Evolutionary conservation across 2,329 filamentous ascomycete genomes (phyloP).

Genomic region (Cladosporium cucumerinum): DNA sequence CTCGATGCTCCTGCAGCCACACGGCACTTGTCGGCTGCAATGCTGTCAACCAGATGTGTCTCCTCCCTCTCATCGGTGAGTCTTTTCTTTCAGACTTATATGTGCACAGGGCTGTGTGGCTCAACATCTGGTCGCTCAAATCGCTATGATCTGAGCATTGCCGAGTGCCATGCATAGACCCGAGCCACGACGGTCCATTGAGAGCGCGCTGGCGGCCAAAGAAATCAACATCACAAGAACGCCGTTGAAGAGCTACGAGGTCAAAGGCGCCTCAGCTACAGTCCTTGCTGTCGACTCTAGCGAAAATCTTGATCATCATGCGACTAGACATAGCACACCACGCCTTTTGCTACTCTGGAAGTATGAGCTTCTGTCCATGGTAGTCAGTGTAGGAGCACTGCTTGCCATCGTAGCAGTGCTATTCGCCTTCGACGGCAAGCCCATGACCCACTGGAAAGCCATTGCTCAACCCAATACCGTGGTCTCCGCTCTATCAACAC

Average conservation of each 20-base stretch:
- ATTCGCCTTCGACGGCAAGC: not conserved
- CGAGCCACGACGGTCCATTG: not conserved
- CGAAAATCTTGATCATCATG: not conserved
- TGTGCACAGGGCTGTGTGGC: not conserved
- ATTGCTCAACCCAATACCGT: not conserved
- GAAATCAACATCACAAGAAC: not conserved
- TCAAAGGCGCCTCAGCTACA: not conserved
- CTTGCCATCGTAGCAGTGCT: not conserved
- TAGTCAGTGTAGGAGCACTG: not conserved
- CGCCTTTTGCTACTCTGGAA: not conserved
- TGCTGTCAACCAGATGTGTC: not conserved
- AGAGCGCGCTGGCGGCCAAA: not conserved
- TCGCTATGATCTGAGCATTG: not conserved
- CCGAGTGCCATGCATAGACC: not conserved
- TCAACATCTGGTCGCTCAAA: not conserved
- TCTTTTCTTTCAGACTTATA: not conserved
- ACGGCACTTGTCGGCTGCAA: not conserved
- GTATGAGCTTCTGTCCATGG: not conserved
- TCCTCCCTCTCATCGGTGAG: not conserved
- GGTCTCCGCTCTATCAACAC: not conserved
- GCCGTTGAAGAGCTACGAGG: not conserved
- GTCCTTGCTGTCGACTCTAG: not conserved
- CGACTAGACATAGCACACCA: not conserved
- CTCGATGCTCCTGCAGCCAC: constrained; percentile 1
- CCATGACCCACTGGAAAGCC: not conserved